Base-by-base conservation (phyloP, 176 grass and related monocot genomes). In the Alopecurus myosuroides region DNA sequence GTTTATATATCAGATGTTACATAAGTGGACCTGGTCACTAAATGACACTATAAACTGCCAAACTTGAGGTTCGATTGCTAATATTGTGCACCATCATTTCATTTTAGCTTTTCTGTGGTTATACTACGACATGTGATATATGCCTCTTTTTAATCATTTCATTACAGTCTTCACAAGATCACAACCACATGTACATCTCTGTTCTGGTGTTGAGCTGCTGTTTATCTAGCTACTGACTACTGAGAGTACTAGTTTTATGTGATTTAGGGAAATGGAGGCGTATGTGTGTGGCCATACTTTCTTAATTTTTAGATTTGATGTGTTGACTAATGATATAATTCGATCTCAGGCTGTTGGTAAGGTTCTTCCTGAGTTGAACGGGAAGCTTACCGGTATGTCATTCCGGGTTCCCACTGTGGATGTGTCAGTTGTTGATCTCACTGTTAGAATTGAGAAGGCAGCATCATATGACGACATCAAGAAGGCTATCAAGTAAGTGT, bases 391-490 rank as follows among this genome's bases (percentile, higher is more conserved):
- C 7, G 92, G 92, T 56, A 94, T 91, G 92, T 80, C 89, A 31
- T 91, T 94, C 89, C 89, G 92, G 36, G 89, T 94, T 63, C 92
- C 92, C 20, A 94, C 92, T 0, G 89, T 94, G 6, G 92, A 94
- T 58, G 92, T 94, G 26, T 94, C 92, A 40, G 92, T 94, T 82
- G 92, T 94, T 64, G 92, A 94, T 68, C 92, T 94, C 84, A 94
- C 92, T 2, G 92, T 94, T 10, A 94, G 92, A 58, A 80, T 6
- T 1, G 73, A 94, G 75, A 94, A 91, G 85, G 44, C 57, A 34
- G 89, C 92, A 25, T 85, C 86, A 11, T 94, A 94, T 1, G 92
- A 94, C 1, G 77, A 89, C 14, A 89, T 94, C 56, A 94, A 91
- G 84, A 83, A 82, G 49, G 92, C 84, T 79, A 82, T 94, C 6